Conservation (phyloP, 2,329 filamentous ascomycete species). For the Nigrospora sphaerica region DNA sequence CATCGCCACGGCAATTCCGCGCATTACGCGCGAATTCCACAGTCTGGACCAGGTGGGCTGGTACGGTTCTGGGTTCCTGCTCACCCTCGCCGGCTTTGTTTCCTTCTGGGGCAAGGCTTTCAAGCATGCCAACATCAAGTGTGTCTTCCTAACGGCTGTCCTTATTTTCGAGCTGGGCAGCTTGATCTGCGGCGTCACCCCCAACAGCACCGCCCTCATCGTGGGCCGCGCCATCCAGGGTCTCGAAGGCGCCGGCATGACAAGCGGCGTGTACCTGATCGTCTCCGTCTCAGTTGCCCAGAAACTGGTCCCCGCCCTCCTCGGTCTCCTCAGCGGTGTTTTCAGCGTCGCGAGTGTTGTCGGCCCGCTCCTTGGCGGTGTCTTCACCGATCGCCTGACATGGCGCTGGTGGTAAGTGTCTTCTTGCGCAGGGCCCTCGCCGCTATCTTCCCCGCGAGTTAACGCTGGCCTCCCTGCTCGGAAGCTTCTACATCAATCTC, state of each 20-base stretch:
- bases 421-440: background rate
- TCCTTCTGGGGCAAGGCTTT: conserved; percentile 1
- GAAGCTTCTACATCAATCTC: conserved; percentile 15
- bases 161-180: conserved; percentile 1
- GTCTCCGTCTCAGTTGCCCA: conserved; percentile 23
- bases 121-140: background rate
- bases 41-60: conserved; percentile 1
- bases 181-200: conserved; percentile 7
- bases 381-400: conserved; percentile 17
- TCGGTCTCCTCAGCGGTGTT: conserved; percentile 27
- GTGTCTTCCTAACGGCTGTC: background rate
- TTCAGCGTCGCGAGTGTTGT: conserved; percentile 26
- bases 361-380: conserved; percentile 18
- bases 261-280: conserved; percentile 23
- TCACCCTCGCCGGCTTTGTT: background rate
- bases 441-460: background rate
- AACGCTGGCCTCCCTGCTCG: background rate
- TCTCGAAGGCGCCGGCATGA: conserved; percentile 26
- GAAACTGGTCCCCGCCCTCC: conserved; percentile 27
- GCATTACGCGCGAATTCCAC: conserved; percentile 2
- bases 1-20: background rate
- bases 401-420: conserved; percentile 21
- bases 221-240: conserved; percentile 29
- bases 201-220: conserved; percentile 27
- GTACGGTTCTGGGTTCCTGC: conserved; percentile 1